Evolutionary conservation across 495 filamentous ascomycete genomes (phyloP), one percentile per base, ranked within the genome.

Genomic region (Lineolata rhizophorae): DNA sequence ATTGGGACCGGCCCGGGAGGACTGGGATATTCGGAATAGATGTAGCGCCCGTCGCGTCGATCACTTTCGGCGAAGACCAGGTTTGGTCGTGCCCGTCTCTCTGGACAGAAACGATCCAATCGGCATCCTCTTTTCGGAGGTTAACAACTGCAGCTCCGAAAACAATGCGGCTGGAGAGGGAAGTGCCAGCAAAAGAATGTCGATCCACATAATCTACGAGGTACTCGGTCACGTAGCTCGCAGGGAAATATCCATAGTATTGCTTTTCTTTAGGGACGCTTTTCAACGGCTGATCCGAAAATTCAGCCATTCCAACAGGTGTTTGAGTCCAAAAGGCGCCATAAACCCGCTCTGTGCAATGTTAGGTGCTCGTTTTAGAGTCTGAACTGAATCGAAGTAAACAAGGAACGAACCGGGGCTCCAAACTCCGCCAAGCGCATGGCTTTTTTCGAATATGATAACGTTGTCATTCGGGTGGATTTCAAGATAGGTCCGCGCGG

Each of bases 311-410:
- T n/a, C 51, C 37, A 12, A 51, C 26, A 14, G 45, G 37, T 19
- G 39, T 48, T 41, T 61, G 57, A 12, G 54, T 53, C 50, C 52
- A 58, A 39, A 61, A 61, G 5, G 27, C 33, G 20, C 49, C 39
- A 36, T 59, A 58, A 5, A 36, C 31, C 33, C 50, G 39, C 30
- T 41, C 48, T 51, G 24, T 28, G 18, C 8, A 25, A 8, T 8
- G 22, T 25, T 25, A 25, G 22, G 12, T 12, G n/a, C n/a, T n/a
- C n/a, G n/a, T 25, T 25, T 8, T 25, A 25, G 22, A 25, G 8
- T 25, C 22, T 20, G 14, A n/a, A n/a, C n/a, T n/a, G n/a, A n/a
- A n/a, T n/a, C n/a, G n/a, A 9, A 21, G 18, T 12, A 36, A 17
- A 2, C 10, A 14, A 9, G 35, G 30, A 18, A 31, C 27, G 35